A percentile compares a stretch with the other conserved stretches of the same genome.
phyloP scores from a whole-genome alignment of 2,329 filamentous ascomycete species.

The Aspergillus oerlinghausenensis region DNA sequence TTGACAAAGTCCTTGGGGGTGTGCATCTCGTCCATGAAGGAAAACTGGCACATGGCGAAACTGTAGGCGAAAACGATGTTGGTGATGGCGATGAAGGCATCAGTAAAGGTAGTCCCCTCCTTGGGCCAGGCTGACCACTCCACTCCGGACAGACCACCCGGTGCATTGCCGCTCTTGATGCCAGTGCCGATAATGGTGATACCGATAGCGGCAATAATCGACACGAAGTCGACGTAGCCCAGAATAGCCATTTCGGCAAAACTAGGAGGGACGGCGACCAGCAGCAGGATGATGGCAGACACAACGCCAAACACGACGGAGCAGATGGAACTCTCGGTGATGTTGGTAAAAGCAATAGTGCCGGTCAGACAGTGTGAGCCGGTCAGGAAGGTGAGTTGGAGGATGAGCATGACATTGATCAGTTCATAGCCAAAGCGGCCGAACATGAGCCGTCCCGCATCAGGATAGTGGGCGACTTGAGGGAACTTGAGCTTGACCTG shows the following conservation, averaged over 20 bases:
- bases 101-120: slow-evolving; percentile 26
- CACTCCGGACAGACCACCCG: slow-evolving; percentile 24
- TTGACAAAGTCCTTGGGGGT: slow-evolving; percentile 22
- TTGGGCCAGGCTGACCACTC: slow-evolving; percentile 27
- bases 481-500: slow-evolving; percentile 37
- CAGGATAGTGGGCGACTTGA: slow-evolving; percentile 41
- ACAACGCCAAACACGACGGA: slow-evolving; percentile 41
- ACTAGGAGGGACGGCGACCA: slow-evolving; percentile 31
- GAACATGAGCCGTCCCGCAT: slow-evolving; percentile 41
- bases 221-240: slow-evolving; percentile 35
- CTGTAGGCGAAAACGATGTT: slow-evolving; percentile 41
- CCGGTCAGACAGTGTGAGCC: slow-evolving; percentile 44
- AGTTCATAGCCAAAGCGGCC: slow-evolving; percentile 42
- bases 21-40: slow-evolving; percentile 25
- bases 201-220: slow-evolving; percentile 31
- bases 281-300: slow-evolving; percentile 35
- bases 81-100: slow-evolving; percentile 31
- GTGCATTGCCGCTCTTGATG: slow-evolving; percentile 19
- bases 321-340: slow-evolving; percentile 38
- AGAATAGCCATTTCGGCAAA: slow-evolving; percentile 36
- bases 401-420: slow-evolving; percentile 39
- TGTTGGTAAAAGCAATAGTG: slow-evolving; percentile 43
- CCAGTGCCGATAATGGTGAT: slow-evolving; percentile 35
- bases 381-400: slow-evolving; percentile 40
- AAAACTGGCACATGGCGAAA: slow-evolving; percentile 34